These are phyloP conservation scores for Astrocystis sublimbata DNA, from an alignment of 495 filamentous ascomycete species.

Conservation along the genomic window DNA sequence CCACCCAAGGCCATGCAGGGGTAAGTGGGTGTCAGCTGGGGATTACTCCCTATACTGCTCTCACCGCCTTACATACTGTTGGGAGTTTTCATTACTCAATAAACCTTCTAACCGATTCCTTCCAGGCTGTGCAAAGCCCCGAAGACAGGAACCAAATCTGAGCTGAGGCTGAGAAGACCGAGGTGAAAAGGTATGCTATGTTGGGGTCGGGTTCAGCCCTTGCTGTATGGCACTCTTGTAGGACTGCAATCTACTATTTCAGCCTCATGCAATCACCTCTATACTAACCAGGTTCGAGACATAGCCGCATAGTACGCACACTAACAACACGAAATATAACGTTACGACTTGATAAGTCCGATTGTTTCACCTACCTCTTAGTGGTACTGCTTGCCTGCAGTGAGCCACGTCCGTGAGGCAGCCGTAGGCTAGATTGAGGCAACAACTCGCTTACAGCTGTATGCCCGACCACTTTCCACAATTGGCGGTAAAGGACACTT, in stretches of 20 bases:
- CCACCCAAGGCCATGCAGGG: neutral
- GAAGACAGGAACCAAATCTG: no score
- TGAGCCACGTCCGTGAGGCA: conserved; percentile 7
- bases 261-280: no score
- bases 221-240: no score
- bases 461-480: conserved; percentile 23
- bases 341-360: conserved; percentile 23
- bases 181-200: no score
- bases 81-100: neutral
- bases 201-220: no score
- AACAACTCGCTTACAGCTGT: conserved; percentile 25
- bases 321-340: no score
- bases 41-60: neutral
- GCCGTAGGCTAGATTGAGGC: conserved; percentile 23
- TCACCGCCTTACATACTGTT: conserved; percentile 4
- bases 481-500: conserved; percentile 29
- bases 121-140: neutral
- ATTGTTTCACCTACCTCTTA: conserved; percentile 26
- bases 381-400: conserved; percentile 17
- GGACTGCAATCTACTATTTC: no score
- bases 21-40: conserved; percentile 6
- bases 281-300: neutral
- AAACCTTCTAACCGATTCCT: conserved; percentile 12
- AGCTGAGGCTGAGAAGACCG: no score
- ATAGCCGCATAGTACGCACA: no score